phyloP scores from a whole-genome alignment of 345 rosid genomes.

The Arabidopsis suecica region DNA sequence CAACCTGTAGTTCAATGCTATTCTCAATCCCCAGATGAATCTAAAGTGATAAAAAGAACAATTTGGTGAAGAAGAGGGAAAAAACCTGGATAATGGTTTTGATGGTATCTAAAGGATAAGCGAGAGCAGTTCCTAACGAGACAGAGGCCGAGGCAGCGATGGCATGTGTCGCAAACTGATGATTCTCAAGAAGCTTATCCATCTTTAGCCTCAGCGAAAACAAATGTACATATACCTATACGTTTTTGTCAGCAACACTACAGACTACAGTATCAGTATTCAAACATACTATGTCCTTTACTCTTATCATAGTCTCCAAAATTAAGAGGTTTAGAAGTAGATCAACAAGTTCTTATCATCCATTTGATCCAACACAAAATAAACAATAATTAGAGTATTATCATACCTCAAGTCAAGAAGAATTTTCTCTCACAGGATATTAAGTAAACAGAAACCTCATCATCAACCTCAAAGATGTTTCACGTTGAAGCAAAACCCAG shows the following conservation, averaged over 20 bases:
- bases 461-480: neutral
- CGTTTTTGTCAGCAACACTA: neutral
- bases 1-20: conserved; percentile 59
- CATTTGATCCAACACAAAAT: neutral
- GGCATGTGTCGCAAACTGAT: conserved; percentile 78
- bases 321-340: neutral
- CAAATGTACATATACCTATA: neutral
- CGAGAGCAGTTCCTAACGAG: conserved; percentile 66
- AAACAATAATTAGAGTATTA: neutral
- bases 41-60: neutral
- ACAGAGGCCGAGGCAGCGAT: conserved; percentile 76
- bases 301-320: neutral
- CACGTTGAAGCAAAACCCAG: conserved; percentile 6
- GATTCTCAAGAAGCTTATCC: conserved; percentile 62
- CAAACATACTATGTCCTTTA: neutral
- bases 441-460: neutral
- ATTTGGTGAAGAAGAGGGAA: conserved; percentile 3
- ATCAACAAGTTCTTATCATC: neutral
- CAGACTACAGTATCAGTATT: neutral
- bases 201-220: conserved; percentile 28
- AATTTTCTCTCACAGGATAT: neutral
- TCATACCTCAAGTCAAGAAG: conserved; percentile 14
- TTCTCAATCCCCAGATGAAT: conserved; percentile 5
- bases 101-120: conserved; percentile 86
- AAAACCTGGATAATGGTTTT: conserved; percentile 84